Percentiles rank a stretch among this genome's conserved stretches.
Conservation (phyloP, 176 grass and related monocot genomes). For the Thalia dealbata region DNA sequence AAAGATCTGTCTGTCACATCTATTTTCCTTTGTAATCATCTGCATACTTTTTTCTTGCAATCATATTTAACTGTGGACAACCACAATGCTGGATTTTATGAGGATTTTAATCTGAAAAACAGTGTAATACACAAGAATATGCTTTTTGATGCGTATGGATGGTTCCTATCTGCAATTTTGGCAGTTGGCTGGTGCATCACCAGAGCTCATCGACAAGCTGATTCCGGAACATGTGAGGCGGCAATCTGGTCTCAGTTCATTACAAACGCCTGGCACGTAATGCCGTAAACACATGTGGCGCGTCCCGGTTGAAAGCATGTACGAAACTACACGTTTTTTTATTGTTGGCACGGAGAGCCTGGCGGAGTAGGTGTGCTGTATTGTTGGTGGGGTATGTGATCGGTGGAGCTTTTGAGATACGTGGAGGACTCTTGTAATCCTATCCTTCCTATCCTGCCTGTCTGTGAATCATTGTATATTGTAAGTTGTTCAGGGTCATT, state of each 20-base stretch:
- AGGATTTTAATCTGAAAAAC: too few species aligned
- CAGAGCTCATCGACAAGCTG: constrained; percentile 70
- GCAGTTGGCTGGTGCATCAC: constrained; percentile 61
- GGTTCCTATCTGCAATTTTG: constrained; percentile 7
- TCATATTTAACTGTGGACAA: background rate
- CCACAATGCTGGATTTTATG: too few species aligned
- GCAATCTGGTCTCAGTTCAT: constrained; percentile 47
- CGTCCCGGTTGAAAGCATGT: background rate
- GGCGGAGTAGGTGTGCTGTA: background rate
- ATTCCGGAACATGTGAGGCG: constrained; percentile 69
- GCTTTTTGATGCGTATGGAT: background rate
- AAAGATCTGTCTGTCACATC: background rate
- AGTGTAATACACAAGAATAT: background rate
- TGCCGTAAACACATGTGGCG: background rate
- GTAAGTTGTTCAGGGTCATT: background rate
- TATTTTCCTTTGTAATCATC: background rate
- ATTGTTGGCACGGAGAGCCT: background rate
- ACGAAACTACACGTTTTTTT: background rate
- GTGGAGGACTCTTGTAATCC: background rate
- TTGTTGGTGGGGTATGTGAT: background rate
- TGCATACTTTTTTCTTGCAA: background rate
- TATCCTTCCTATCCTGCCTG: background rate
- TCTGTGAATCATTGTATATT: background rate
- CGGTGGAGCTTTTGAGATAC: background rate
- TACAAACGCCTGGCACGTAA: constrained; percentile 13